Evolutionary conservation across 345 rosid species (phyloP).

Genomic region (Luvunga scandens): DNA sequence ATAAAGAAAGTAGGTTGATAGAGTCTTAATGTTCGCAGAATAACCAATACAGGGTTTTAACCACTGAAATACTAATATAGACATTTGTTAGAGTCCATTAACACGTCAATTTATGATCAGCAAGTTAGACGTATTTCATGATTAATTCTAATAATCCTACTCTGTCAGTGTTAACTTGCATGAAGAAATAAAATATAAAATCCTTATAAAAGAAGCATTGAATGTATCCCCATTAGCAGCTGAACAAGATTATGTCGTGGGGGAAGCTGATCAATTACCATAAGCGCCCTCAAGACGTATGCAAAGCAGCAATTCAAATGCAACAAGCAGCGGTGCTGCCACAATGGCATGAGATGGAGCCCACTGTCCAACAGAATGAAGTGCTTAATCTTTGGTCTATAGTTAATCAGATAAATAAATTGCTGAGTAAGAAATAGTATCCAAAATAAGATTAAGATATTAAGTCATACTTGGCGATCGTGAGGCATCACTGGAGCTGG

Average conservation of each 20-base stretch:
- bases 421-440: constrained; percentile 1
- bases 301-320: constrained; percentile 82
- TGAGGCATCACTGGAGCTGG: constrained; percentile 92
- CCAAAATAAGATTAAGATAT: constrained; percentile 3
- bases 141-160: not conserved
- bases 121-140: not conserved
- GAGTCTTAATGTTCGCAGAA: constrained; percentile 1
- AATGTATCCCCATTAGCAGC: not conserved
- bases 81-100: not conserved
- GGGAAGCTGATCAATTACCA: constrained; percentile 38
- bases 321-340: constrained; percentile 80
- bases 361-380: constrained; percentile 65
- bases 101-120: not conserved
- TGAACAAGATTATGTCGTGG: constrained; percentile 6
- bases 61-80: not conserved
- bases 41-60: not conserved
- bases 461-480: constrained; percentile 60
- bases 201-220: not conserved
- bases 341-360: constrained; percentile 77
- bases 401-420: not conserved
- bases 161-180: not conserved
- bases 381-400: not conserved
- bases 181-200: not conserved
- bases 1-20: constrained; percentile 18
- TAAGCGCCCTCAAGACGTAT: constrained; percentile 61